Conservation (phyloP, 1,139 yeast species). For the Yamadazyma membranifaciens region DNA sequence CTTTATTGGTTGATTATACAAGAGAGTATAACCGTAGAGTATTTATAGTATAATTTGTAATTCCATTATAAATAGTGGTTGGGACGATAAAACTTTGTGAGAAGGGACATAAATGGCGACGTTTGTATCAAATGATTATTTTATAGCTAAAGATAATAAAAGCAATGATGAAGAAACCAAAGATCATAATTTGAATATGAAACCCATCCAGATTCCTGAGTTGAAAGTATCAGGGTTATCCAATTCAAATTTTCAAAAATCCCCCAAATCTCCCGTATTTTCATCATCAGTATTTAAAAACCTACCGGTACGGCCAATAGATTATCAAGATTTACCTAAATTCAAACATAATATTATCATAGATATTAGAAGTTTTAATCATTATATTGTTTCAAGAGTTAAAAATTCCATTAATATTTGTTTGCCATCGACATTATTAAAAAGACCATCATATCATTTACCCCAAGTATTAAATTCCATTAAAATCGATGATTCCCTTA, state of each 20-base stretch:
- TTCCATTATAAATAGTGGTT: too few relatives aligned
- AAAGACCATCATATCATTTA: conserved; percentile 33
- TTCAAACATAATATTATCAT: conserved; percentile 20
- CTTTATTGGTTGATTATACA: too few relatives aligned
- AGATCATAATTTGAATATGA: not conserved
- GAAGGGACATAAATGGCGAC: conserved; percentile 1
- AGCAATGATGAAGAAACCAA: not conserved
- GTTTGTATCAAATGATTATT: conserved; percentile 2
- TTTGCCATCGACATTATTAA: conserved; percentile 42
- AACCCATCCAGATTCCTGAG: conserved; percentile 5
- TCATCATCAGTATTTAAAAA: conserved; percentile 4
- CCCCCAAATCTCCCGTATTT: conserved; percentile 8
- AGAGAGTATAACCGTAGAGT: too few relatives aligned
- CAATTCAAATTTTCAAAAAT: not conserved
- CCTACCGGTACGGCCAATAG: conserved; percentile 3
- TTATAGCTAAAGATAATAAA: not conserved
- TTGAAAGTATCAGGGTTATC: conserved; percentile 6
- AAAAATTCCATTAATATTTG: conserved; percentile 33
- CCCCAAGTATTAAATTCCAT: conserved; percentile 29
- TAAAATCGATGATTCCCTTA: conserved; percentile 20
- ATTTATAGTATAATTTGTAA: too few relatives aligned
- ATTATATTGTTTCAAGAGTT: conserved; percentile 29
- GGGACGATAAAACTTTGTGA: not conserved
- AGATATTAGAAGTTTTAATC: conserved; percentile 39
- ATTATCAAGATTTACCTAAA: not conserved